Evolutionary conservation across 1,139 yeast species (phyloP).

Genomic region (Saccharomyces hybrid): DNA sequence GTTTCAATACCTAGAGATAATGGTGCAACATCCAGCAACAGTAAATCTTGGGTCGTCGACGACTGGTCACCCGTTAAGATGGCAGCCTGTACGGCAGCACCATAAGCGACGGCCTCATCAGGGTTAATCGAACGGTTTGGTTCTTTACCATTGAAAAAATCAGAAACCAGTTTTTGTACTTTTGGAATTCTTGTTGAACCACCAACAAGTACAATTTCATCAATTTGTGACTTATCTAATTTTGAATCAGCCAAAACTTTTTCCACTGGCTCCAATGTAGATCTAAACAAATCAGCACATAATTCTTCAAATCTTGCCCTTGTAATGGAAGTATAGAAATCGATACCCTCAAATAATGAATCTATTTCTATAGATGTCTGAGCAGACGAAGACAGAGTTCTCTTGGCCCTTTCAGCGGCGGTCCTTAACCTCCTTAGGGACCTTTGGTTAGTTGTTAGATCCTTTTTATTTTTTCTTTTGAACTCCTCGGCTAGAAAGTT

Average conservation of each 20-base stretch:
- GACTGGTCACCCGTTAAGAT: slow-evolving; percentile 85
- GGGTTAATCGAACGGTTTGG: slow-evolving; percentile 80
- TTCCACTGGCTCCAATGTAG: slow-evolving; percentile 76
- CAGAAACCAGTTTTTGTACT: slow-evolving; percentile 77
- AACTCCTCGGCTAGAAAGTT: slow-evolving; percentile 69
- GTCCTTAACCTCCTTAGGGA: slow-evolving; percentile 82
- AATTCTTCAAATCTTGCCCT: slow-evolving; percentile 88
- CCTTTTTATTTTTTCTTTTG: slow-evolving; percentile 75
- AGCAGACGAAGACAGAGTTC: slow-evolving; percentile 74
- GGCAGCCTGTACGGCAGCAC: slow-evolving; percentile 83
- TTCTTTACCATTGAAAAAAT: slow-evolving; percentile 82
- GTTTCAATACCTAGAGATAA: slow-evolving; percentile 94
- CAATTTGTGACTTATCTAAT: slow-evolving; percentile 66
- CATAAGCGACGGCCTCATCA: slow-evolving; percentile 67
- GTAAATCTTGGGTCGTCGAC: slow-evolving; percentile 73
- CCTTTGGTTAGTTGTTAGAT: slow-evolving; percentile 63
- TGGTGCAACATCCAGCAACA: slow-evolving; percentile 87
- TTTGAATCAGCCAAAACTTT: slow-evolving; percentile 74
- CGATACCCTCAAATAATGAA: slow-evolving; percentile 73
- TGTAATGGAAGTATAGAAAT: slow-evolving; percentile 70
- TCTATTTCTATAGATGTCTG: slow-evolving; percentile 81
- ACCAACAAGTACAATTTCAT: slow-evolving; percentile 82
- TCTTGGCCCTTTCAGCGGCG: slow-evolving; percentile 86
- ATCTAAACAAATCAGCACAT: slow-evolving; percentile 73
- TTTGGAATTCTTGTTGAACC: slow-evolving; percentile 93